A percentile compares a stretch with the other conserved stretches of the same genome.
Conservation (phyloP, 805 yeast genomes). For the Candida oleophila region DNA sequence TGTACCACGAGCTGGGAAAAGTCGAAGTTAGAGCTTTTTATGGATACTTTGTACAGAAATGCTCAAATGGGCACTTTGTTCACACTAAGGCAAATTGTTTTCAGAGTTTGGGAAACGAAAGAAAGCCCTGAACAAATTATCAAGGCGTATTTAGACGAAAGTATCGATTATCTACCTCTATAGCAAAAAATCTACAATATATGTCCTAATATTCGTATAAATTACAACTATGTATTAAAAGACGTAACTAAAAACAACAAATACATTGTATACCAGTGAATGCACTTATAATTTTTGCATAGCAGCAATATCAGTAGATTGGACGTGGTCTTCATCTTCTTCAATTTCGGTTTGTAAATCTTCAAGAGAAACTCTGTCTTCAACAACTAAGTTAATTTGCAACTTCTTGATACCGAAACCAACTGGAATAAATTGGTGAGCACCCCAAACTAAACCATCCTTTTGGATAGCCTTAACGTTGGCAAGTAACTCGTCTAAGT, state of each 20-base stretch:
- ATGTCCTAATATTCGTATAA: slow-evolving; percentile 2
- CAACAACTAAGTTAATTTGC: slow-evolving; percentile 97
- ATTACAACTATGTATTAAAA: slow-evolving; percentile 4
- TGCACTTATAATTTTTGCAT: slow-evolving; percentile 88
- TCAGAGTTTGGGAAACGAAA: slow-evolving; percentile 47
- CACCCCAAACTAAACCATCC: slow-evolving; percentile 99
- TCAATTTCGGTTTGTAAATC: slow-evolving; percentile 76
- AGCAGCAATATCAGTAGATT: slow-evolving; percentile 98
- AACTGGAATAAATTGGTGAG: slow-evolving; percentile 90
- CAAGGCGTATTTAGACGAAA: slow-evolving; percentile 48
- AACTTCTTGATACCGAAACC: slow-evolving; percentile 99
- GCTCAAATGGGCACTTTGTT: slow-evolving; percentile 56
- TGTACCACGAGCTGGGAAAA: slow-evolving; percentile 35
- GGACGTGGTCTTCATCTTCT: slow-evolving; percentile 99
- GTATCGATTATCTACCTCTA: slow-evolving; percentile 50
- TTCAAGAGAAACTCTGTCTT: slow-evolving; percentile 94
- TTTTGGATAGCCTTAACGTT: slow-evolving; percentile 79
- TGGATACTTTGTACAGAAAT: slow-evolving; percentile 43
- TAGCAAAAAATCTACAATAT: no score
- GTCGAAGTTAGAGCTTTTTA: slow-evolving; percentile 24
- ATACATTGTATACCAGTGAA: slow-evolving; percentile 5
- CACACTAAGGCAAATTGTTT: slow-evolving; percentile 41
- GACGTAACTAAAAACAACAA: slow-evolving; percentile 1
- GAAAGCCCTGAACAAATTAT: slow-evolving; percentile 44
- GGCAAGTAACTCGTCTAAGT: slow-evolving; percentile 83